These are phyloP conservation scores for Digitaria exilis DNA, from an alignment of 202 grass and related monocot genomes.

Conservation along the genomic window DNA sequence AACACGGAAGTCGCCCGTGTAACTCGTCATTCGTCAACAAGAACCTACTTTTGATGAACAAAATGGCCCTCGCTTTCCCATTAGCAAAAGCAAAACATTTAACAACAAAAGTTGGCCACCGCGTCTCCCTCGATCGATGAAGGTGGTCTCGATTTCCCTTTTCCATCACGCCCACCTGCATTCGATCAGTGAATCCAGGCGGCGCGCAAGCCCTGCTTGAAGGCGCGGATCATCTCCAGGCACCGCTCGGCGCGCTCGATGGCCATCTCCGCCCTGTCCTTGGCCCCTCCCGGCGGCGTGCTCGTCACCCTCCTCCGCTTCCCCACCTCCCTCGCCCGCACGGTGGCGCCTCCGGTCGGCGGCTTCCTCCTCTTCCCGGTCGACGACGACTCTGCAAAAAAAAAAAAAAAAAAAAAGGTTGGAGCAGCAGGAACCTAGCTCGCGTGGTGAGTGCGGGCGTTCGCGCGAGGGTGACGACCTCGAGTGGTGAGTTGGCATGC, in stretches of 20 bases:
- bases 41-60: no score
- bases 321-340: conserved; percentile 8
- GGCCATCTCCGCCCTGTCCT: conserved; percentile 50
- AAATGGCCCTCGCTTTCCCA: neutral
- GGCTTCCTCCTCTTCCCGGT: conserved; percentile 43
- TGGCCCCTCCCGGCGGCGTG: neutral
- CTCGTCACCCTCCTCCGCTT: neutral
- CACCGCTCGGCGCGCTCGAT: conserved; percentile 50
- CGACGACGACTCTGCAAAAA: conserved; percentile 50
- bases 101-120: neutral
- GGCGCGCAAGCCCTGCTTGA: conserved; percentile 44
- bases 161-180: neutral
- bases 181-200: conserved; percentile 22
- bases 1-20: no score
- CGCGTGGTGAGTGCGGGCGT: no score
- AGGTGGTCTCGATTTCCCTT: neutral
- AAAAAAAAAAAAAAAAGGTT: no score
- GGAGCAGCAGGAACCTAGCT: no score
- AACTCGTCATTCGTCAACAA: no score
- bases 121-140: neutral
- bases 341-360: neutral
- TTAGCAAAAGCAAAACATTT: neutral
- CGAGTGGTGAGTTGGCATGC: neutral
- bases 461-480: no score
- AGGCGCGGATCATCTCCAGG: conserved; percentile 44